Conservation (phyloP, 768 basidiomycete genomes). For the Agaricus sinodeliciosus region DNA sequence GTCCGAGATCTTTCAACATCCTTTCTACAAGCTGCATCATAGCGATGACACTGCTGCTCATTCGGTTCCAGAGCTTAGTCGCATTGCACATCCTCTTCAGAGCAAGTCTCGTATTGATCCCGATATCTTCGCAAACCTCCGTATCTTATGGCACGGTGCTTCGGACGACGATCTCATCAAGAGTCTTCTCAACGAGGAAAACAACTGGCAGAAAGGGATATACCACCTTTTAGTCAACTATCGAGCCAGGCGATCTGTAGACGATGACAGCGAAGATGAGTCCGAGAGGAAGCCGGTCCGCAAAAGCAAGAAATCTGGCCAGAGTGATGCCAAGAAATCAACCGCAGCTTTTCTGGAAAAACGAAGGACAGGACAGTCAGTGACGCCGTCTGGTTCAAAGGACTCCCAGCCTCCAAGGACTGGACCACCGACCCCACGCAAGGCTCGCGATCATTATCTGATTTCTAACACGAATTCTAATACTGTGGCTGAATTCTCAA, state of each 20-base stretch:
- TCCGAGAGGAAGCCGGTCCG: conserved; percentile 28
- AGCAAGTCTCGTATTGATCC: conserved; percentile 66
- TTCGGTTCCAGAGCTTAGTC: conserved; percentile 53
- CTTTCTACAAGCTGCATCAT: conserved; percentile 58
- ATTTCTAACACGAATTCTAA: background rate
- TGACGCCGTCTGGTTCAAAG: conserved; percentile 54
- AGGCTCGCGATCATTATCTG: conserved; percentile 1
- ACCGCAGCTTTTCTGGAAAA: background rate
- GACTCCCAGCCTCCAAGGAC: conserved; percentile 8
- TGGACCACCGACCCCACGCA: conserved; percentile 10
- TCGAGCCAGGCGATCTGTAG: conserved; percentile 69
- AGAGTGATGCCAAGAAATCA: conserved; percentile 4
- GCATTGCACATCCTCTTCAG: conserved; percentile 64
- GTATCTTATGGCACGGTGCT: conserved; percentile 85
- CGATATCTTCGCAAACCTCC: conserved; percentile 85
- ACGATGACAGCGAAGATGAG: conserved; percentile 29
- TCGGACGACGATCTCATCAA: conserved; percentile 68
- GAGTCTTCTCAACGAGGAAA: conserved; percentile 56
- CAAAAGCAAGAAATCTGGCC: conserved; percentile 19
- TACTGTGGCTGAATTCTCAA: conserved; percentile 10
- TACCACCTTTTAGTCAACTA: conserved; percentile 89
- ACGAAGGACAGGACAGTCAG: conserved; percentile 50
- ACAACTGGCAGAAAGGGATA: conserved; percentile 94
- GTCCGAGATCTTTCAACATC: conserved; percentile 71
- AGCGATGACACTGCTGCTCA: conserved; percentile 35